Base-by-base conservation (phyloP, 768 basidiomycete species). In the Mycena olivaceomarginata region DNA sequence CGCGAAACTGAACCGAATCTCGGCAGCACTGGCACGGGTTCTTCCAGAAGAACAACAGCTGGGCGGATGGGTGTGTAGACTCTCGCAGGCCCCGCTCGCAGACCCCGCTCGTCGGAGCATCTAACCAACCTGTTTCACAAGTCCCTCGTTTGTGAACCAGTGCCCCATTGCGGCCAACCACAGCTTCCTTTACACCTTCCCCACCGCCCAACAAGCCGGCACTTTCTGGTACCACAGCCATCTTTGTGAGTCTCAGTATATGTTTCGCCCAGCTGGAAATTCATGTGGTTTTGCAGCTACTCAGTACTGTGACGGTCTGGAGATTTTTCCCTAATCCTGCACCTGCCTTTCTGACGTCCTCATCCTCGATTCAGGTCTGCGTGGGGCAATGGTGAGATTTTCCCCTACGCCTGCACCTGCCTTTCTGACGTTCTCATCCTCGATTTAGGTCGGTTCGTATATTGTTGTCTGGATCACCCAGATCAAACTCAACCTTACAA, bases 121-220 rank as follows among this genome's bases (percentile, higher is more conserved):
- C 31, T 31, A 31, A 31, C 31, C 31, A 31, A 31, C 31, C 31
- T 31, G 25, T 2, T 13, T 46, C 18, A 12, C 0, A 7, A 72
- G 76, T n/a, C 65, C 71, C 13, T 37, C 76, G 2, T 77, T 77
- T 25, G 76, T 77, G 37, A 73, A 57, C 18, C 76, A 70, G 31
- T 70, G 68, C 51, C 85, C 85, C 11, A 81, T 86, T 40, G 78
- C 82, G 7, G 79, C 85, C 20, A 63, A 75, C 2, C 51, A 85
- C 69, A 78, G 79, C 7, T 86, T 84, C 79, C 51, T 83, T 39
- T 84, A 86, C 78, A 46, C 77, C 5, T 83, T 86, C 72, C 67
- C 71, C 9, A 60, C 65, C 2, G 56, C 43, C 12, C 16, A 70
- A 16, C 77, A 73, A 12, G 57, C 65, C 20, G 72, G 74, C 1